Evolutionary conservation across 2,329 filamentous ascomycete species (phyloP), one percentile per base, ranked within the genome.

Genomic region (Diatrype stigma): DNA sequence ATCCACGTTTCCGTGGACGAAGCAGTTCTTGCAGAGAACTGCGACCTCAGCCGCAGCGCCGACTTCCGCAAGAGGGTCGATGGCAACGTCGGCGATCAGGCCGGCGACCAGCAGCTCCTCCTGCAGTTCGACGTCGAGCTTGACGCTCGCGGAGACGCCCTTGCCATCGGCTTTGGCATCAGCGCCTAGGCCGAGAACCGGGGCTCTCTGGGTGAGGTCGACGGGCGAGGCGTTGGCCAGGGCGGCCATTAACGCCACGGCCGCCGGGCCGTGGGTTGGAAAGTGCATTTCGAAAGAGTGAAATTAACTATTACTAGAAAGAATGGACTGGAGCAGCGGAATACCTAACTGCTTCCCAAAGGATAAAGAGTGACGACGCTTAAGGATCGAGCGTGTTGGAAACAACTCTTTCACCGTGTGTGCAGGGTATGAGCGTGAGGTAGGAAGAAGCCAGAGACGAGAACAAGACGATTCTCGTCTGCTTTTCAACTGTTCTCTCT

Each of bases 21-120:
- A 79, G 60, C 78, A 79, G 11, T 72, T 73, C 11, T 70, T 67
- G 62, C 78, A 80, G 30, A 66, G 62, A 44, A 78, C 59, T 1
- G 55, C 52, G 6, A 73, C 58, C 23, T 60, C 58, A 8, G 64
- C 61, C 42, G 49, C 63, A 22, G 60, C 58, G 40, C 53, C 48
- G 2, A 60, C 65, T 6, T 46, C 54, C 11, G 61, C 62, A 1
- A 72, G 50, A 42, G 77, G 64, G 51, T 80, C 73, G 46, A 81
- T 63, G 2, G 64, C 55, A 0, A 67, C 58, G 30, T 59, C 57
- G 14, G 48, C 54, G 2, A 67, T 53, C 28, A 60, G 46, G 58
- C 62, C 61, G 17, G 61, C 63, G 17, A 56, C 55, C 19, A 66
- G 60, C 22, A 56, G 54, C 17, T 54, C 58, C 45, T 56, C 57